Evolutionary conservation across 2,329 filamentous ascomycete species (phyloP), one percentile per base, ranked within the genome.

Genomic region (Fonsecaea monophora): DNA sequence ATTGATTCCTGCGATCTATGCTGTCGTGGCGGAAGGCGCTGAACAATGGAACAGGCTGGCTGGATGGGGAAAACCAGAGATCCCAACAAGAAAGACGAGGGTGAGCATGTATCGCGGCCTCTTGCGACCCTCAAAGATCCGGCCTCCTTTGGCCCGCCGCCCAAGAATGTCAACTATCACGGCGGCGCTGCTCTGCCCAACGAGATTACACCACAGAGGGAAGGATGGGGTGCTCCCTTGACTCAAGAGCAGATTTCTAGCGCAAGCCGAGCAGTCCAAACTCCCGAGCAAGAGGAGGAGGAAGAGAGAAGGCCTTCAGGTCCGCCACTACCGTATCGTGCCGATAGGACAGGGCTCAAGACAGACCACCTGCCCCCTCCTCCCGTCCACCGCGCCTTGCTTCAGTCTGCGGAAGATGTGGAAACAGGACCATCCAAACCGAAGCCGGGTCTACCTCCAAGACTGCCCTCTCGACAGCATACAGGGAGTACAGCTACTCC

Each of bases 141-240:
- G 0, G 78, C 86, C 0, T 86, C 87, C 15, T 97, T 96, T 76
- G 92, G 87, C 1, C 92, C 92, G 30, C 93, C 93, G 32, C 93
- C 93, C 0, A 94, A 87, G 73, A 90, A 86, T 68, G 78, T 82
- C 64, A 81, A 82, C 58, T 84, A 83, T 70, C 79, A 84, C 75
- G 79, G 81, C 64, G 78, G 77, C 13, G 78, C 77, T 6, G 78
- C 82, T 2, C 73, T 82, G 13, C 77, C 80, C 35, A 81, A 82
- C 60, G 75, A 82, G 54, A 80, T 81, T 13, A 79, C 82, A 12
- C 78, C 82, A 32, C 77, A 81, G 62, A 74, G 77, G 38, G 76
- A 76, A 34, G 80, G 82, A 5, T 66, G 80, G 53, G 84, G 83
- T 10, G 78, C 79, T 13, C 77, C 82, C 0, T 70, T 84, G 25